Percentiles rank a stretch among this genome's conserved stretches.
phyloP scores from a whole-genome alignment of 1,284 basidiomycete species.

The Melampsora larici-populina region DNA sequence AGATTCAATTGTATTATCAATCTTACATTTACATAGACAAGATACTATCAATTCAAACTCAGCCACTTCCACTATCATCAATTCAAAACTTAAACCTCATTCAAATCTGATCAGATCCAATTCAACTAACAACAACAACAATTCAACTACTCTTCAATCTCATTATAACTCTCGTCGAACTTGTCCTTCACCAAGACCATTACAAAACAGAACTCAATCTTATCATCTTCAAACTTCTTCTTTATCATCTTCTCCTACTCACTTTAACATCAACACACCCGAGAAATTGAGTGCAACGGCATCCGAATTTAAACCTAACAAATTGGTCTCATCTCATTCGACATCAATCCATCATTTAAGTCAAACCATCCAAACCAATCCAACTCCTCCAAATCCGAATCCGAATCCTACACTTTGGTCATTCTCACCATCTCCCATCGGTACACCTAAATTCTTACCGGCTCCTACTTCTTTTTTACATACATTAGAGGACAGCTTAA shows the following conservation, averaged over 20 bases:
- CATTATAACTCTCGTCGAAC: not conserved
- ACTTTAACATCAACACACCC: not conserved
- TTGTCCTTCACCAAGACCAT: not conserved
- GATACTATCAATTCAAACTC: not conserved
- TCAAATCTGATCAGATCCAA: not conserved
- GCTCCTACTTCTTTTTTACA: not conserved
- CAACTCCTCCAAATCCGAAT: not conserved
- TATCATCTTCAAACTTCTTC: not conserved
- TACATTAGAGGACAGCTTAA: not conserved
- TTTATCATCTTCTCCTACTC: not conserved
- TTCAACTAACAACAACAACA: not conserved
- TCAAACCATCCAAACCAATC: not conserved
- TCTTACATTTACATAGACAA: constrained; percentile 8
- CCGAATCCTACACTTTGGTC: not conserved
- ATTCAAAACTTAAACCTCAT: not conserved
- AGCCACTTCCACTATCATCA: not conserved
- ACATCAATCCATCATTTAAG: not conserved
- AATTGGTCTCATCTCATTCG: not conserved
- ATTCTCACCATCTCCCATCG: not conserved
- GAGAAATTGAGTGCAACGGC: constrained; percentile 20
- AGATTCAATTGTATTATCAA: not conserved
- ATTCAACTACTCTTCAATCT: no score
- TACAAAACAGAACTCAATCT: not conserved
- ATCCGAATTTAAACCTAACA: constrained; percentile 19
- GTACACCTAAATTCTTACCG: not conserved